These are phyloP conservation scores for Coemansia sp. DNA, from an alignment of 192 early-diverging fungal genomes.

Conservation along the genomic window DNA sequence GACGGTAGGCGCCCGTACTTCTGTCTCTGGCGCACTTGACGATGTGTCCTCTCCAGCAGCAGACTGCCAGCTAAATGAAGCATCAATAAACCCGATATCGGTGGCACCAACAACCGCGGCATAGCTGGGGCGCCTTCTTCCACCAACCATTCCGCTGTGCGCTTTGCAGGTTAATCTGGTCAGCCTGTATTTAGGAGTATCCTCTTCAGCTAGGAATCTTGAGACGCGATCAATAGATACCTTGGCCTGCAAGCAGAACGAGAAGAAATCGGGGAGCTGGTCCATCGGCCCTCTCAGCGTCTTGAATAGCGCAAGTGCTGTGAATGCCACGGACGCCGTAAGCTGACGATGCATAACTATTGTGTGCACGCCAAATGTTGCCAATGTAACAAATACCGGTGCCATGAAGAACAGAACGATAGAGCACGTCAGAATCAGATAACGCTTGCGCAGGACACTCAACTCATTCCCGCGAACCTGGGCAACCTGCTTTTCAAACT, in stretches of 20 bases:
- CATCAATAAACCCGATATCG: conserved; percentile 66
- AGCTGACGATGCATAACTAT: conserved; percentile 59
- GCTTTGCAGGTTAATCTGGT: conserved; percentile 12
- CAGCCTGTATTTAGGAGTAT: conserved; percentile 56
- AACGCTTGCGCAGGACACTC: conserved; percentile 48
- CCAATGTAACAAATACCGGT: conserved; percentile 63
- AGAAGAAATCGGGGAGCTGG: conserved; percentile 59
- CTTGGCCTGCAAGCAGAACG: conserved; percentile 59
- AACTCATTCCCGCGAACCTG: conserved; percentile 63
- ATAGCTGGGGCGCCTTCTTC: conserved; percentile 24
- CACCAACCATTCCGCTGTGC: conserved; percentile 16
- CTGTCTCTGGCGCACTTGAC: not conserved
- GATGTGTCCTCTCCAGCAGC: not conserved
- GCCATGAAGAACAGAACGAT: conserved; percentile 60
- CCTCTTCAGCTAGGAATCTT: conserved; percentile 75
- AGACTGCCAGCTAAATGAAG: conserved; percentile 66
- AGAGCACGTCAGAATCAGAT: conserved; percentile 36
- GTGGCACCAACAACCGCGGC: conserved; percentile 41
- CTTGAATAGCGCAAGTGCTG: conserved; percentile 68
- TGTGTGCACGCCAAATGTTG: conserved; percentile 65
- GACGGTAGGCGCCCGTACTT: conserved; percentile 5
- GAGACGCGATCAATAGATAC: conserved; percentile 71
- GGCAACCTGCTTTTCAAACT: conserved; percentile 70
- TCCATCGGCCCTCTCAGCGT: conserved; percentile 58
- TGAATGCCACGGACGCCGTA: conserved; percentile 66